phyloP scores from a whole-genome alignment of 768 basidiomycete genomes.

The Fomitopsis pulvina region DNA sequence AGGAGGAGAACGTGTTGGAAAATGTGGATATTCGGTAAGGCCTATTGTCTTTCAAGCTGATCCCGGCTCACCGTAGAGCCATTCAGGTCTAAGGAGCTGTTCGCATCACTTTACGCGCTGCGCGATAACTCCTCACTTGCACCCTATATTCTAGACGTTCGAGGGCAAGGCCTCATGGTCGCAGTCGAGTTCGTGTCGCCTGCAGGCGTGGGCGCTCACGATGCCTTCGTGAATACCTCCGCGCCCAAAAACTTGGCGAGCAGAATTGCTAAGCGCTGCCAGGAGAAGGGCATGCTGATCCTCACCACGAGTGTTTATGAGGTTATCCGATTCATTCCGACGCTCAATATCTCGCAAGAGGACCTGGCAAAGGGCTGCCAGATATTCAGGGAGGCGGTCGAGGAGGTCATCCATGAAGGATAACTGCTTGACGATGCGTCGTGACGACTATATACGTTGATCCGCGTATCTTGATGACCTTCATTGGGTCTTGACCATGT shows the following conservation, averaged over 20 bases:
- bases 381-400: conserved; percentile 65
- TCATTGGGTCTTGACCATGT: too few species aligned
- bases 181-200: conserved; percentile 74
- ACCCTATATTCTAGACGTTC: conserved; percentile 73
- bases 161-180: conserved; percentile 87
- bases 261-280: conserved; percentile 70
- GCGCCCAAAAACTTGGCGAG: conserved; percentile 53
- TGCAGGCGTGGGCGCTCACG: conserved; percentile 40
- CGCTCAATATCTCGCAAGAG: conserved; percentile 70
- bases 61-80: neutral
- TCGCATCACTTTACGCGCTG: conserved; percentile 51
- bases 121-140: conserved; percentile 44
- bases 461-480: too few species aligned
- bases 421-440: conserved; percentile 1
- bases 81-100: conserved; percentile 64
- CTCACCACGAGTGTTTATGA: conserved; percentile 89
- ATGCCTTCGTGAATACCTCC: conserved; percentile 31
- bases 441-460: neutral
- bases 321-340: conserved; percentile 88
- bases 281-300: conserved; percentile 81
- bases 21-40: conserved; percentile 70
- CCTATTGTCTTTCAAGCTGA: neutral
- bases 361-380: conserved; percentile 65
- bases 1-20: conserved; percentile 72
- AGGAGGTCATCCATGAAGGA: conserved; percentile 45